Percentiles rank a stretch among this genome's conserved stretches.
Evolutionary conservation across 768 basidiomycete species (phyloP).

Genomic region (Crassisporium funariophilum): DNA sequence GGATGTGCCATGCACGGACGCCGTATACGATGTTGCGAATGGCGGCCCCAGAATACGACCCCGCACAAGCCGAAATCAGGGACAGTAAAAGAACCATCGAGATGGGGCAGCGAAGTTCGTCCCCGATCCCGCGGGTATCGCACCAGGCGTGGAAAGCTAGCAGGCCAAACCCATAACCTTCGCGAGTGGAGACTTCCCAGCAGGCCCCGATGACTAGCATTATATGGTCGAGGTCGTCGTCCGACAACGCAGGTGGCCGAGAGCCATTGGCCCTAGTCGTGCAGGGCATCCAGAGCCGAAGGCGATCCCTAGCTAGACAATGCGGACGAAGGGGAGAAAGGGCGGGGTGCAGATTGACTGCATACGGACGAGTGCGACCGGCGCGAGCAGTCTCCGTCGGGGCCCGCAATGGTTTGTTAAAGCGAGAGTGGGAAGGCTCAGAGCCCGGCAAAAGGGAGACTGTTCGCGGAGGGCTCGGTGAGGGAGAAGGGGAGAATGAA

Average conservation of each 20-base stretch:
- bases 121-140: slow-evolving; percentile 17
- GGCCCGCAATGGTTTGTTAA: no score
- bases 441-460: no score
- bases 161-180: slow-evolving; percentile 4
- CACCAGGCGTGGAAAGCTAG: slow-evolving; percentile 7
- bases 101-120: slow-evolving; percentile 24
- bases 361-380: not conserved
- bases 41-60: slow-evolving; percentile 27
- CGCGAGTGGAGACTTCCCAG: slow-evolving; percentile 12
- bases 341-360: not conserved
- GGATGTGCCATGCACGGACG: slow-evolving; percentile 37
- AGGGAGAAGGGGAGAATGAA: no score
- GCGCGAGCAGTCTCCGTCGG: no score
- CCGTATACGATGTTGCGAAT: slow-evolving; percentile 29
- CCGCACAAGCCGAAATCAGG: slow-evolving; percentile 22
- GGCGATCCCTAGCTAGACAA: slow-evolving; percentile 20
- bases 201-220: slow-evolving; percentile 13
- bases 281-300: slow-evolving; percentile 18
- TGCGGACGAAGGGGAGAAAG: slow-evolving; percentile 14
- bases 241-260: not conserved
- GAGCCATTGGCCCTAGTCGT: not conserved
- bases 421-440: no score
- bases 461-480: no score
- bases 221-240: slow-evolving; percentile 14
- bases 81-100: slow-evolving; percentile 18